These are phyloP conservation scores for Cyberlindnera suaveolens DNA, from an alignment of 805 yeast species.

Conservation along the genomic window DNA sequence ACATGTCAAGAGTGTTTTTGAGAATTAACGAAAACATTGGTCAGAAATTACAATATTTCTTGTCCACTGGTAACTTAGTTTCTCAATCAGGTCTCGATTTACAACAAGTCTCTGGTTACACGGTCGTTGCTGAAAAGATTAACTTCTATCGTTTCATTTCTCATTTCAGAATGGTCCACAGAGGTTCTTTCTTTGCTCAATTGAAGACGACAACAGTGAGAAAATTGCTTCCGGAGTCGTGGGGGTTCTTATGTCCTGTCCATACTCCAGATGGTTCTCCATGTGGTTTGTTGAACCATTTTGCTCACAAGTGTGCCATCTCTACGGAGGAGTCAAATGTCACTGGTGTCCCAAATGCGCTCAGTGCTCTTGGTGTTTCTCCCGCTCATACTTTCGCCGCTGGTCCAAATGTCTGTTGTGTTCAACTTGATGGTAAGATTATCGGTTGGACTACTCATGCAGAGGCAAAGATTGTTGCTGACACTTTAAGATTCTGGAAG, in stretches of 20 bases:
- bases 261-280: slow-evolving; percentile 99
- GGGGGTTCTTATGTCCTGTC: slow-evolving; percentile 99
- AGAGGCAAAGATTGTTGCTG: slow-evolving; percentile 81
- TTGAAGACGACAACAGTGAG: slow-evolving; percentile 96
- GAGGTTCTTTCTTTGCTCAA: slow-evolving; percentile 99
- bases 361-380: slow-evolving; percentile 71
- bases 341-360: slow-evolving; percentile 56
- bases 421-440: slow-evolving; percentile 87
- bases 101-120: slow-evolving; percentile 96
- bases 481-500: slow-evolving; percentile 88
- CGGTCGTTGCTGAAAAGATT: slow-evolving; percentile 98
- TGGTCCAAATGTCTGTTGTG: slow-evolving; percentile 84
- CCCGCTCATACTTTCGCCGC: slow-evolving; percentile 78
- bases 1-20: slow-evolving; percentile 70
- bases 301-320: slow-evolving; percentile 90
- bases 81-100: slow-evolving; percentile 96
- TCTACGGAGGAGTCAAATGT: slow-evolving; percentile 75
- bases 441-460: slow-evolving; percentile 93
- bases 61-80: slow-evolving; percentile 94
- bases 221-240: slow-evolving; percentile 92
- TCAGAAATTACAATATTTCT: slow-evolving; percentile 85
- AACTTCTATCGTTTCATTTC: slow-evolving; percentile 94
- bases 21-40: slow-evolving; percentile 92
- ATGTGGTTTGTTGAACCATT: slow-evolving; percentile 94
- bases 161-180: slow-evolving; percentile 99